These are phyloP conservation scores for Knoxdaviesia proteae DNA, from an alignment of 2,329 filamentous ascomycete species.

Conservation along the genomic window DNA sequence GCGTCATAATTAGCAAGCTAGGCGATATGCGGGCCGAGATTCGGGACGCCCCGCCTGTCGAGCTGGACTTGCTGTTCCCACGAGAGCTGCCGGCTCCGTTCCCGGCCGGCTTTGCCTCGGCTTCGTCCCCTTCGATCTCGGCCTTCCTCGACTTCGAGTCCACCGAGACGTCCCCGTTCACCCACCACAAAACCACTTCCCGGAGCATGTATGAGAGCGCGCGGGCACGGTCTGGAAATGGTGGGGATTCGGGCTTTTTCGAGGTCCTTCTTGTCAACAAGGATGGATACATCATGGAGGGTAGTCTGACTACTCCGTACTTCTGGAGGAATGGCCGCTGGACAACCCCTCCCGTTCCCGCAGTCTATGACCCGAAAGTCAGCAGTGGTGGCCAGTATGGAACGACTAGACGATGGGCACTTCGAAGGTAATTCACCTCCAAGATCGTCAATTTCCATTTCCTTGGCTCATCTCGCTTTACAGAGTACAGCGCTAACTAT, in stretches of 20 bases:
- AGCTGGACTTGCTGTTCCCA: conserved; percentile 23
- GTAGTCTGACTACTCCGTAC: conserved; percentile 64
- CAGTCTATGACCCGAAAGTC: conserved; percentile 11
- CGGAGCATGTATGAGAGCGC: conserved; percentile 53
- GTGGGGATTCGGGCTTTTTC: conserved; percentile 11
- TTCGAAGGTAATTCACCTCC: conserved; percentile 32
- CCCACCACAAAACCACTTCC: conserved; percentile 67
- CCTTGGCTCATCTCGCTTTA: conserved; percentile 2
- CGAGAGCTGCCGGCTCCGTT: conserved; percentile 13
- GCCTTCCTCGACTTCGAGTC: conserved; percentile 21
- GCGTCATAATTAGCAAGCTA: conserved; percentile 28
- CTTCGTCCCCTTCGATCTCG: conserved; percentile 15
- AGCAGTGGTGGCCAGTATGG: conserved; percentile 63
- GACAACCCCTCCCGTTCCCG: conserved; percentile 55
- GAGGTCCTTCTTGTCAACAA: conserved; percentile 61
- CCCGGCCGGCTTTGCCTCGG: conserved; percentile 24
- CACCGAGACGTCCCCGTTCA: conserved; percentile 39
- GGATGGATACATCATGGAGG: conserved; percentile 57
- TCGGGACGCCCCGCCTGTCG: conserved; percentile 15
- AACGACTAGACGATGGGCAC: conserved; percentile 65
- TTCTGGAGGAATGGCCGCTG: conserved; percentile 53
- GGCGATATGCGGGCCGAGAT: conserved; percentile 24
- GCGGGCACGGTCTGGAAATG: conserved; percentile 37
- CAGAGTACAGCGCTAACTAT: background rate
- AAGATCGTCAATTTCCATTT: background rate